Evolutionary conservation across 192 early-diverging fungal species (phyloP).

Genomic region (Coemansia reversa): DNA sequence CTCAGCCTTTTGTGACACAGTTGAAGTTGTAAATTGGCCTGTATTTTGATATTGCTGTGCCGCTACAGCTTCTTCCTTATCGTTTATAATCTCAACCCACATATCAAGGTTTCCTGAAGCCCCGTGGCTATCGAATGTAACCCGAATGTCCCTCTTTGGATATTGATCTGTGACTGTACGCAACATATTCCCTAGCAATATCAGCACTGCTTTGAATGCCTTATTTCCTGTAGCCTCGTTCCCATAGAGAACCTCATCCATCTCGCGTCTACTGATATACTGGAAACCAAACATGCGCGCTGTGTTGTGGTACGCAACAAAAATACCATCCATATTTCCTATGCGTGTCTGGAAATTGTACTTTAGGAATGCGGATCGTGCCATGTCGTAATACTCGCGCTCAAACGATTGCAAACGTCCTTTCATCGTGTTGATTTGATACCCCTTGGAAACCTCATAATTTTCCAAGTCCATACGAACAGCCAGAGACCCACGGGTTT

Average conservation of each 20-base stretch:
- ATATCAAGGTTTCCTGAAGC: slow-evolving; percentile 30
- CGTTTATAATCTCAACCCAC: slow-evolving; percentile 59
- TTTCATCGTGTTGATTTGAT: slow-evolving; percentile 63
- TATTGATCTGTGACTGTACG: slow-evolving; percentile 61
- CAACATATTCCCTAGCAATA: slow-evolving; percentile 65
- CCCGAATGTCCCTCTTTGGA: slow-evolving; percentile 57
- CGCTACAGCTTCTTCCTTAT: slow-evolving; percentile 30
- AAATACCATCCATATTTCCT: slow-evolving; percentile 93
- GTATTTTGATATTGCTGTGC: slow-evolving; percentile 36
- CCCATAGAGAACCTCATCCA: slow-evolving; percentile 80
- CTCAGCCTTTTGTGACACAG: slow-evolving; percentile 1
- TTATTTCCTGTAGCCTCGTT: slow-evolving; percentile 65
- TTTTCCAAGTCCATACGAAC: slow-evolving; percentile 79
- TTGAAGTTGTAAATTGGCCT: slow-evolving; percentile 14
- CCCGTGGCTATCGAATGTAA: slow-evolving; percentile 56
- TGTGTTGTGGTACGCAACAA: slow-evolving; percentile 93
- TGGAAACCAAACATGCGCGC: slow-evolving; percentile 91
- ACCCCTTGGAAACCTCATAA: slow-evolving; percentile 67
- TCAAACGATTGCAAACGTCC: slow-evolving; percentile 83
- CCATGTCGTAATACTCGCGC: slow-evolving; percentile 92
- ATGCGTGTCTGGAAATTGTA: slow-evolving; percentile 88
- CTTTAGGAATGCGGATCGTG: slow-evolving; percentile 87
- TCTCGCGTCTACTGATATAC: slow-evolving; percentile 79
- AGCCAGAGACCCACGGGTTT: slow-evolving; percentile 81
- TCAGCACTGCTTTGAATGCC: slow-evolving; percentile 64